A percentile compares a stretch with the other conserved stretches of the same genome.
These are phyloP conservation scores for Inonotus hispidus DNA, from an alignment of 1,284 basidiomycete species.

Conservation along the genomic window DNA sequence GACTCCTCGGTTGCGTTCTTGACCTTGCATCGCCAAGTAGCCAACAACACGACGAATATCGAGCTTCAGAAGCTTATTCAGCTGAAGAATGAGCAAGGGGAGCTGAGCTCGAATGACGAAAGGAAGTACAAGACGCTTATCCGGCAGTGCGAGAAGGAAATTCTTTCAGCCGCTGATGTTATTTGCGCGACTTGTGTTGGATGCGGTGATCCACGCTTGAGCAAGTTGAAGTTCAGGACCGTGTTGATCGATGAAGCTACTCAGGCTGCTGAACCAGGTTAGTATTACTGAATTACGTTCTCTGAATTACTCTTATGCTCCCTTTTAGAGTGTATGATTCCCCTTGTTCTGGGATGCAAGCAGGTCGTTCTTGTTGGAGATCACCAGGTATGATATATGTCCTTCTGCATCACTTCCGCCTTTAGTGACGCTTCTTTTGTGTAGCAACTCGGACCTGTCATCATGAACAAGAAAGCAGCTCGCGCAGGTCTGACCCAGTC, in stretches of 20 bases:
- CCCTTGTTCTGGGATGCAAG: constrained; percentile 95
- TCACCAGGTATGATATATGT: constrained; percentile 57
- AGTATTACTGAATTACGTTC: constrained; percentile 27
- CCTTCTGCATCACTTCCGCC: constrained; percentile 10
- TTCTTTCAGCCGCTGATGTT: constrained; percentile 91
- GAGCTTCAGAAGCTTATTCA: constrained; percentile 97
- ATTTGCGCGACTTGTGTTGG: constrained; percentile 99
- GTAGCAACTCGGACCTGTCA: constrained; percentile 95
- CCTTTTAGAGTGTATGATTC: constrained; percentile 93
- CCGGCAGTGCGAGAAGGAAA: constrained; percentile 95
- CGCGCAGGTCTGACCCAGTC: constrained; percentile 96
- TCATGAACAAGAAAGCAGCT: constrained; percentile 99
- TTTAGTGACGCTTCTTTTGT: constrained; percentile 8
- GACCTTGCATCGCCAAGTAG: constrained; percentile 96
- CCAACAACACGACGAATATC: constrained; percentile 90
- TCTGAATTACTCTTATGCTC: constrained; percentile 20
- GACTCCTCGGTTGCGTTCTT: constrained; percentile 92
- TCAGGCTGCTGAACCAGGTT: constrained; percentile 95
- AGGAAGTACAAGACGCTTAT: constrained; percentile 97
- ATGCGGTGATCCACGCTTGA: constrained; percentile 91
- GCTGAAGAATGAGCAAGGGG: constrained; percentile 96
- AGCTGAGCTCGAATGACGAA: constrained; percentile 94
- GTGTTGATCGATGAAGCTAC: constrained; percentile 99
- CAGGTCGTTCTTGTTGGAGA: constrained; percentile 98
- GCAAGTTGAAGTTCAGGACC: constrained; percentile 96